Evolutionary conservation across 768 basidiomycete species (phyloP), one percentile per base, ranked within the genome.

Genomic region (Tylopilus balloui): DNA sequence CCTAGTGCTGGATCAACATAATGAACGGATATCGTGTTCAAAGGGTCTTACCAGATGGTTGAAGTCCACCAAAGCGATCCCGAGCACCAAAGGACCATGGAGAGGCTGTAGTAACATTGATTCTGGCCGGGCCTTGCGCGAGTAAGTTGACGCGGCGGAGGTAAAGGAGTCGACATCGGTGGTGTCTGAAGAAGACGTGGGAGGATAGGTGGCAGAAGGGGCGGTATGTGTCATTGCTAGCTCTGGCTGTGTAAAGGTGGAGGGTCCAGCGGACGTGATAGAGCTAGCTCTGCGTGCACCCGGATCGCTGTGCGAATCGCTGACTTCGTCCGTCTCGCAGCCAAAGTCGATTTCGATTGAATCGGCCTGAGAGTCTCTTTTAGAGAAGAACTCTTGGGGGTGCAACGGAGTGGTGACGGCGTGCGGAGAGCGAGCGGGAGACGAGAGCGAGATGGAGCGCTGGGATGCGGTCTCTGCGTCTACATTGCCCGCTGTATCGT

Each of bases 11-110:
- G 36, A 31, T 60, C 32, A 52, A 55, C 48, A 45, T 44, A 49
- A 53, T 54, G 38, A 58, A 39, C 51, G 23, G 28, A 20, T 28
- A 32, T 14, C 35, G 35, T 42, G 35, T 51, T 35, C 34, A 45
- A 42, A n/a, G 27, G 38, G 19, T 21, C 78, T 60, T 64, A 92
- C 93, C 63, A 93, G 69, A 70, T 96, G 93, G 65, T 96, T 93
- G 65, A 96, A 96, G 63, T 96, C 93, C 28, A 96, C 84, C n/a
- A 96, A 71, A 3, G 90, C 92, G 45, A 95, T 84, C 4, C 93
- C 93, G 5, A 94, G 73, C 14, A 95, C 75, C 19, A 93, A 70
- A 7, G 82, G 82, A 9, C 72, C 74, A 12, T 47, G 45, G 0
- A 78, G 74, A 14, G 83, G 74, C 25, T 78, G 75, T n/a, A 88